Evolutionary conservation across 306 rosid species (phyloP).

Genomic region (Cucurbita ficifolia): DNA sequence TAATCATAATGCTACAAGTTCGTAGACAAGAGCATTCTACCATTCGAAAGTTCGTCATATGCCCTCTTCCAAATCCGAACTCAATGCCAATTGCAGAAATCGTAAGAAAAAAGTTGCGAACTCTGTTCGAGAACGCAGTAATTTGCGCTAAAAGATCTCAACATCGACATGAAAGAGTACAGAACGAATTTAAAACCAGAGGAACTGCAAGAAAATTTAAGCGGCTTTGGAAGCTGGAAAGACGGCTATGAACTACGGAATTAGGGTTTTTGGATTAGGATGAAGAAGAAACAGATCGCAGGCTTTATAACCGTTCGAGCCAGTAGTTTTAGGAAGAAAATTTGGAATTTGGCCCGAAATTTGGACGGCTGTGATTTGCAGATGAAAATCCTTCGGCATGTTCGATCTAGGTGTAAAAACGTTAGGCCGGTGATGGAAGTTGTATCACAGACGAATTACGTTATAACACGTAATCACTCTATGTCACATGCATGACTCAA

Average conservation of each 20-base stretch:
- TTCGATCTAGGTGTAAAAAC: background rate
- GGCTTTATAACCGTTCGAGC: background rate
- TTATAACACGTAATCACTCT: background rate
- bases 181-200: background rate
- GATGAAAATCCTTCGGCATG: background rate
- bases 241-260: background rate
- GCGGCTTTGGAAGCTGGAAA: background rate
- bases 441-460: background rate
- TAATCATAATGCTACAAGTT: constrained; percentile 24
- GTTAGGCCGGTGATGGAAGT: background rate
- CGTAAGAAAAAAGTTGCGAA: background rate
- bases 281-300: background rate
- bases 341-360: background rate
- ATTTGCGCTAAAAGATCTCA: background rate
- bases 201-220: background rate
- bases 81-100: background rate
- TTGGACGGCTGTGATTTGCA: background rate
- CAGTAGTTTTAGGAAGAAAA: background rate
- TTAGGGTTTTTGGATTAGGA: background rate
- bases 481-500: background rate
- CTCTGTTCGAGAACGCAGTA: background rate
- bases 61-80: background rate
- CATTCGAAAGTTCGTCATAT: constrained; percentile 21
- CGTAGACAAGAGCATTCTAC: constrained; percentile 15
- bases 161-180: background rate